Evolutionary conservation across 2,329 filamentous ascomycete species (phyloP), one percentile per base, ranked within the genome.

Genomic region (Diplocarpon mali): DNA sequence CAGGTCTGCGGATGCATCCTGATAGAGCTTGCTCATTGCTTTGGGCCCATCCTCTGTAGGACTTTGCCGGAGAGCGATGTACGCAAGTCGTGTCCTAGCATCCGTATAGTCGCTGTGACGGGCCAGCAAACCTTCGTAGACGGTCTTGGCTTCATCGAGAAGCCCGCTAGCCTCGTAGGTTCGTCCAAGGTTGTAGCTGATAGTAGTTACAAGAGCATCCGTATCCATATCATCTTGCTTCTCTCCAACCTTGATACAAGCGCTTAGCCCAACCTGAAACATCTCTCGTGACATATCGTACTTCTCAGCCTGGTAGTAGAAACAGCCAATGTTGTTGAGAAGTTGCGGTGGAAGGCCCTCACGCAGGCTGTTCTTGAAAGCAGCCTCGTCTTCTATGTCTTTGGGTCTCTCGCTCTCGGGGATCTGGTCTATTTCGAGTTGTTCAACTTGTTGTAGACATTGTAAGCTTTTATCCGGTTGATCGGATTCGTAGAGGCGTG

Each of bases 301-400:
- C 60, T 87, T 88, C 57, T 94, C 88, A 2, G 80, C 75, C 60
- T 95, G 88, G 54, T 87, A 95, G 55, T 94, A 79, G 66, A 96
- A 96, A 64, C 89, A 95, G 5, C 86, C 92, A 61, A 96, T 94
- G 62, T 98, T 98, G 70, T 96, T 98, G 35, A 98, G 73, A 2
- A 96, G 72, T 59, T 95, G 88, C 3, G 92, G 92, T 1, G 89
- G 85, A 1, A 98, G 69, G 47, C 83, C 72, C 60, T 89, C 85
- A 43, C 88, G 80, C 24, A 94, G 70, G 13, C 73, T 70, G 16
- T 69, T 69, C 44, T 75, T 75, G 45, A 76, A 66, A 27, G 76
- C 72, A 2, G 69, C 72, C 46, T 83, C 76, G 42, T 85, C 78
- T 14, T 76, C 71, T 2, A 67, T 62, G 29, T 72, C 73, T 20